Percentiles rank a stretch among this genome's conserved stretches.
Conservation (phyloP, 1,284 basidiomycete species). For the Chondrostereum purpureum region DNA sequence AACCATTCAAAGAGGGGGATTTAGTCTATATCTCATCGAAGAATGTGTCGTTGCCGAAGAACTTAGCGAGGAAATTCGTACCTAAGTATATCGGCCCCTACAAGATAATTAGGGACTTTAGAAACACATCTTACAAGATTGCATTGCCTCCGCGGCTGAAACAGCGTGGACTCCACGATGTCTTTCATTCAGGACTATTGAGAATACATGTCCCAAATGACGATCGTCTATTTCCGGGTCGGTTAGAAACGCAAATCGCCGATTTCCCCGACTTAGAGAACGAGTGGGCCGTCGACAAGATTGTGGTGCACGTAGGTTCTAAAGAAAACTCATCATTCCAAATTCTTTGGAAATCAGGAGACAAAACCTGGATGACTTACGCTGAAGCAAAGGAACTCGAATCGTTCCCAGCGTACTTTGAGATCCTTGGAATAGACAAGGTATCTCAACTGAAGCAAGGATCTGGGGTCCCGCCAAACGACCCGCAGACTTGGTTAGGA, state of each 20-base stretch:
- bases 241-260: conserved; percentile 11
- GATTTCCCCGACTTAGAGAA: conserved; percentile 12
- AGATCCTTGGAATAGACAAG: conserved; percentile 5
- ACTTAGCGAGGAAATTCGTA: conserved; percentile 18
- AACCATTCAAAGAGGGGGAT: conserved; percentile 19
- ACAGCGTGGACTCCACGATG: conserved; percentile 20
- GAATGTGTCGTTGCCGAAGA: conserved; percentile 23
- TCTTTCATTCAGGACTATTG: conserved; percentile 23
- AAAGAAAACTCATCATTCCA: conserved; percentile 15
- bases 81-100: conserved; percentile 29
- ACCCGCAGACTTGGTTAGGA: background rate
- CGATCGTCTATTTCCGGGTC: conserved; percentile 20
- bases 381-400: conserved; percentile 11
- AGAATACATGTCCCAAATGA: conserved; percentile 23
- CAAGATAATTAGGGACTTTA: conserved; percentile 17
- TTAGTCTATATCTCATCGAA: conserved; percentile 25
- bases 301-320: conserved; percentile 16
- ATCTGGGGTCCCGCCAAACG: background rate
- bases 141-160: conserved; percentile 20
- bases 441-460: conserved; percentile 2
- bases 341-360: conserved; percentile 20
- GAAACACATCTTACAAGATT: conserved; percentile 19
- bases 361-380: conserved; percentile 19
- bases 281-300: conserved; percentile 17
- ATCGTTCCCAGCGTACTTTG: conserved; percentile 15